Conservation (phyloP, 2,329 filamentous ascomycete species). For the Monosporascus ibericus region DNA sequence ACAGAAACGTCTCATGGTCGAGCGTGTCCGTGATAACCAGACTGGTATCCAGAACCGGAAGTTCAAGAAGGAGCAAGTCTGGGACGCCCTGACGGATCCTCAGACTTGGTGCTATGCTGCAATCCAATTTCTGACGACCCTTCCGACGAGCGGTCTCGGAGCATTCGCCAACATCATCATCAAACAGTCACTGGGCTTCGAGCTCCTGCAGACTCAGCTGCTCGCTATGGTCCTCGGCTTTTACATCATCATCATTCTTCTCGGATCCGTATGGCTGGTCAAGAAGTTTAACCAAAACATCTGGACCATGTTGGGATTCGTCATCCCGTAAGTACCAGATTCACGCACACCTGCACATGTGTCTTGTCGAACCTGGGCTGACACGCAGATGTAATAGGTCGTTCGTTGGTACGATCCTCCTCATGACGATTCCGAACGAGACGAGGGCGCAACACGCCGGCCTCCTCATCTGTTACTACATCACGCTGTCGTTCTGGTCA, state of each 20-base stretch:
- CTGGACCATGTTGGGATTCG: conserved; percentile 58
- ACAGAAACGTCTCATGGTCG: conserved; percentile 53
- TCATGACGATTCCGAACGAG: conserved; percentile 61
- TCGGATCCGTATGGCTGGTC: conserved; percentile 61
- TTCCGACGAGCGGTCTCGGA: conserved; percentile 67
- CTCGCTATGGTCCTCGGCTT: conserved; percentile 69
- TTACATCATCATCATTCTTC: conserved; percentile 65
- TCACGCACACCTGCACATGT: neutral
- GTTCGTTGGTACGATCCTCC: conserved; percentile 64
- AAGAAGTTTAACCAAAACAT: conserved; percentile 65
- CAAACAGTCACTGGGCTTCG: conserved; percentile 57
- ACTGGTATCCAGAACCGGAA: conserved; percentile 52
- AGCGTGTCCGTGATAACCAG: conserved; percentile 54
- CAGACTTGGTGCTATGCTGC: conserved; percentile 60
- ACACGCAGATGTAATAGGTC: conserved; percentile 37
- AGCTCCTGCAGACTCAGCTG: conserved; percentile 61
- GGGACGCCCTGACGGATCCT: conserved; percentile 54
- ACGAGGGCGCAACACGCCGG: conserved; percentile 55
- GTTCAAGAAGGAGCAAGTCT: conserved; percentile 40
- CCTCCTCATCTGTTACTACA: conserved; percentile 68
- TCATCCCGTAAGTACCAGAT: conserved; percentile 50
- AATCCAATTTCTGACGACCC: conserved; percentile 64
- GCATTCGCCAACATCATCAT: conserved; percentile 73
- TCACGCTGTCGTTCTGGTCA: conserved; percentile 72
- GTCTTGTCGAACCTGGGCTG: neutral